Evolutionary conservation across 73 alveolate species (phyloP), one percentile per base, ranked within the genome.

Genomic region (Durusdinium trenchii): DNA sequence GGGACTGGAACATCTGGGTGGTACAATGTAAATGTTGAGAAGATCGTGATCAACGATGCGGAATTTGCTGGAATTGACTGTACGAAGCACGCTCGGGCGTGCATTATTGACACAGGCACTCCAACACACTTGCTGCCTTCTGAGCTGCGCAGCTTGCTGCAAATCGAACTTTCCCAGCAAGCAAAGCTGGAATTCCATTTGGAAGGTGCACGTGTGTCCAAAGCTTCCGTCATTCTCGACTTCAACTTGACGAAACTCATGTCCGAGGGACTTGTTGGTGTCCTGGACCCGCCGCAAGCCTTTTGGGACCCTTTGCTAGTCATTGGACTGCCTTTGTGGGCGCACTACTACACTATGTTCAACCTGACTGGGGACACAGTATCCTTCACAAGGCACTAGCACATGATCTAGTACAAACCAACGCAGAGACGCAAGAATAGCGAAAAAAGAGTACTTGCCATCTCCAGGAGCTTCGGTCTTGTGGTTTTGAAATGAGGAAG

Each of bases 311-410:
- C 94, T 3, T 54, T 84, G 79, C 32, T 84, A 57, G 94, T 84
- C 42, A 51, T 84, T 12, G 94, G 94, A 18, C 54, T 84, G 54
- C 94, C 94, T 3, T 26, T 84, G 48, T 84, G 94, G 94, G 50
- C 94, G 57, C 54, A n/a, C 94, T 84, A 84, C 67, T 84, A 84
- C 94, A 84, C 94, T 42, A 84, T 84, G 94, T 84, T 84, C 43
- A 84, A 84, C 79, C 79, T 84, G 40, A 84, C 94, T 18, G 94
- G 57, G 26, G 18, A 52, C 43, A 84, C 94, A 9, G 94, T 84
- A 30, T 84, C 94, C 43, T 84, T 84, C 79, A 84, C 78, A n/a
- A 51, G 16, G 60, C 94, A 84, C 79, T n/a, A n/a, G n/a, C n/a
- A n/a, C n/a, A n/a, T n/a, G n/a, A n/a, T n/a, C n/a, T n/a, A n/a